A percentile compares a stretch with the other conserved stretches of the same genome.
Evolutionary conservation across 2,329 filamentous ascomycete species (phyloP).

Genomic region (Sordariomycetes sp.): DNA sequence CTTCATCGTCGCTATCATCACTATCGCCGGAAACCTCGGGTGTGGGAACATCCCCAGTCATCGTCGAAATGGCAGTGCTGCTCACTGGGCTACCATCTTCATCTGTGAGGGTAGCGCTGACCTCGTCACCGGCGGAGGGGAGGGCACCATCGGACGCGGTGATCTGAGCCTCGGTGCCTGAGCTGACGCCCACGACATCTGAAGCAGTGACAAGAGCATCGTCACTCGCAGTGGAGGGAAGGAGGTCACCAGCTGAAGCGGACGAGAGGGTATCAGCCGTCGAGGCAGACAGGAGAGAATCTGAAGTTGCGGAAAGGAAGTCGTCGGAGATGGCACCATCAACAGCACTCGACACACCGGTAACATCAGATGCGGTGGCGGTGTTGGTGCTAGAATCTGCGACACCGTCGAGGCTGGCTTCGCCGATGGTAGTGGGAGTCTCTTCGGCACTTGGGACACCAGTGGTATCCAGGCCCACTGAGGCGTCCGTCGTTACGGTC

Average conservation of each 20-base stretch:
- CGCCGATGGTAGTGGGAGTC: background rate
- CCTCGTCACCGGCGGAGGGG: background rate
- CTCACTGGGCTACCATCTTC: background rate
- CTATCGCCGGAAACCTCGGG: background rate
- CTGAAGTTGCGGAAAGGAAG: background rate
- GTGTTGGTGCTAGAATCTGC: background rate
- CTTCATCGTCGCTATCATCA: background rate
- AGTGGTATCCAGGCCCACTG: background rate
- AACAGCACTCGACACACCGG: background rate
- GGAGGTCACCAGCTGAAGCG: background rate
- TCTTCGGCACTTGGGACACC: background rate
- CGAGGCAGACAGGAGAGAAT: background rate
- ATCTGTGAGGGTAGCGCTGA: background rate
- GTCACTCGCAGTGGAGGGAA: background rate
- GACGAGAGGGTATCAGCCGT: background rate
- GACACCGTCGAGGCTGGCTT: background rate
- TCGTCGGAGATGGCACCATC: background rate
- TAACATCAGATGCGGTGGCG: background rate
- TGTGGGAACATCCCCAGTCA: background rate
- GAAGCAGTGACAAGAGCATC: background rate
- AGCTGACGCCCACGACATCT: background rate
- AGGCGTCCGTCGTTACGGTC: background rate
- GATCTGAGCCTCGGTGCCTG: background rate
- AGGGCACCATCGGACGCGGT: background rate
- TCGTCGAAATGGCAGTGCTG: background rate